Evolutionary conservation across 345 rosid genomes (phyloP), one percentile per base, ranked within the genome.

Genomic region (Populus nigra): DNA sequence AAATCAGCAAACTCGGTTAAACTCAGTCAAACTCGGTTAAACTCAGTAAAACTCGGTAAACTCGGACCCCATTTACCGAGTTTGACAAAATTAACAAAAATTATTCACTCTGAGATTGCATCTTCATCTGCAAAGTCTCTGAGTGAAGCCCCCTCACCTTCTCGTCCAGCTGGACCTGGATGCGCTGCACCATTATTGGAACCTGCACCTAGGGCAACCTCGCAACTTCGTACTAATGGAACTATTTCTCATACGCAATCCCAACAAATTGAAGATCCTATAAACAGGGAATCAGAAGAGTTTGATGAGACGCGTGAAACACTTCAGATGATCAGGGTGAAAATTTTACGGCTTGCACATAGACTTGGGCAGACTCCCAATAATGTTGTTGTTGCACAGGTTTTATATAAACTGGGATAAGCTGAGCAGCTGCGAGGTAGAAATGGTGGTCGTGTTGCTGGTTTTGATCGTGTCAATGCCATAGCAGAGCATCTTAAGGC

Each of bases 361-460:
- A 90, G 99, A 87, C 94, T 96, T 69, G 98, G 99, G 77, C 99
- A 94, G 83, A 94, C 97, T 41, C 99, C 98, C 9, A 97, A 94
- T 81, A 96, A 96, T 84, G 98, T 96, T 68, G 98, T 92, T 17
- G 25, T 25, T 25, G 98, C 99, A 39, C 97, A 96, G 88, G 99
- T 96, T 82, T 82, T 96, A 77, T 96, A 96, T 84, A 88, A 97
- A 81, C 86, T 94, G 75, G 99, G 98, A 77, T 83, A 94, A 73
- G 97, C 99, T 16, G 98, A 96, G 84, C 98, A 96, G 88, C 87
- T 94, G 68, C 88, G 96, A 65, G 97, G 99, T 53, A 88, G 98
- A 87, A 92, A 88, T 82, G 99, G 98, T n/a, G 92, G 97, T n/a
- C 97, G 97, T 72, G 99, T 96, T 85, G 97, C 98, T 86, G 97